Percentiles rank a stretch among this genome's conserved stretches.
Conservation (phyloP, 1,284 basidiomycete species). For the Athelia psychrophila region DNA sequence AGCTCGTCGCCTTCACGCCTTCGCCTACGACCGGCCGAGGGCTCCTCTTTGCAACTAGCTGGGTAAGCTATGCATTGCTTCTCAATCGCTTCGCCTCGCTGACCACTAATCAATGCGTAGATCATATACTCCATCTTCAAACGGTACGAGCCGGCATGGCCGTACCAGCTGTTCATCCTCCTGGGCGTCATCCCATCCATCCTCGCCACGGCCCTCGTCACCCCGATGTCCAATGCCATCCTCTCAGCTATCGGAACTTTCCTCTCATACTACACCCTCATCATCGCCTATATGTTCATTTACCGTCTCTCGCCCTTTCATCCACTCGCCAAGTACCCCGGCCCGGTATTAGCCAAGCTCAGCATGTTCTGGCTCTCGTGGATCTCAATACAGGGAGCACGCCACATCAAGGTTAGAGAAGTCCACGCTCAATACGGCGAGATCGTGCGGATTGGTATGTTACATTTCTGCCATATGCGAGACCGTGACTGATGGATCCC, state of each 20-base stretch:
- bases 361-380: slow-evolving; percentile 17
- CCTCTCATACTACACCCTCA: background rate
- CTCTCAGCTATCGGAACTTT: background rate
- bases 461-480: background rate
- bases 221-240: background rate
- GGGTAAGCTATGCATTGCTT: no score
- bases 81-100: no score
- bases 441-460: slow-evolving; percentile 20
- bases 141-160: background rate
- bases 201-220: background rate
- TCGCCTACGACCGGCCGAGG: no score
- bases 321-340: slow-evolving; percentile 20
- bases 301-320: slow-evolving; percentile 24
- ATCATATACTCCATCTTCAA: background rate
- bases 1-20: no score
- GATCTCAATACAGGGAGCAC: slow-evolving; percentile 12
- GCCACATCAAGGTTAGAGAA: slow-evolving; percentile 13
- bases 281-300: slow-evolving; percentile 3
- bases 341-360: slow-evolving; percentile 17
- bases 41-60: no score
- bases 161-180: background rate
- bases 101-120: background rate
- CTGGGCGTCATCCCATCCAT: background rate
- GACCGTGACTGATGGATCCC: background rate
- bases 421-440: slow-evolving; percentile 21